Evolutionary conservation across 2,329 filamentous ascomycete genomes (phyloP).

Genomic region (Sclerotinia nivalis): DNA sequence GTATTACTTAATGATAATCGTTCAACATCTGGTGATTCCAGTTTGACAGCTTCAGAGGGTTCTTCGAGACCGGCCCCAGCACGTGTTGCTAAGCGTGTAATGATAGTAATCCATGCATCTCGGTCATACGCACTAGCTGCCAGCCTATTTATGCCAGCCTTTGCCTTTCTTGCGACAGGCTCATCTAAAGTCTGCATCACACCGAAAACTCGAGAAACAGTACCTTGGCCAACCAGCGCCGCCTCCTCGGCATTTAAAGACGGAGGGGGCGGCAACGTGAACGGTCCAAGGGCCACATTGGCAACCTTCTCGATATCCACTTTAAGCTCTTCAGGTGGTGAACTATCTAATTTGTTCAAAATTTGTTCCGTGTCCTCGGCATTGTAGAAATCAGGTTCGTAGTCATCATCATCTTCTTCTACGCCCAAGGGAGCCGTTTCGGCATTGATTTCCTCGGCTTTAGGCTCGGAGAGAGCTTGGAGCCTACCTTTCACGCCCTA

Average conservation of each 20-base stretch:
- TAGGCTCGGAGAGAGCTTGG: constrained; percentile 39
- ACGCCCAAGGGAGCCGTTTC: constrained; percentile 63
- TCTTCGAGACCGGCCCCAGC: constrained; percentile 70
- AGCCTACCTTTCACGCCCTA: constrained; percentile 55
- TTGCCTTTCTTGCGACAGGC: constrained; percentile 56
- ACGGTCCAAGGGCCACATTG: constrained; percentile 64
- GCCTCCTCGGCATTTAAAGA: constrained; percentile 71
- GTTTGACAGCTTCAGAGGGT: constrained; percentile 50
- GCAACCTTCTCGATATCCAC: constrained; percentile 43
- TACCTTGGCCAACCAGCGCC: constrained; percentile 71
- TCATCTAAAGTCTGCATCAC: constrained; percentile 76
- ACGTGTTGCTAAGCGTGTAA: constrained; percentile 82
- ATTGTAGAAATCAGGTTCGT: constrained; percentile 78
- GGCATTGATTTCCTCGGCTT: constrained; percentile 49
- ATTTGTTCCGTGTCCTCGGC: constrained; percentile 78
- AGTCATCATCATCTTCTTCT: constrained; percentile 84
- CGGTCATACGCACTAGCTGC: constrained; percentile 82
- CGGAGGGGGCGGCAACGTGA: constrained; percentile 76
- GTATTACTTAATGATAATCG: constrained; percentile 59
- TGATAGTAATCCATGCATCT: constrained; percentile 87
- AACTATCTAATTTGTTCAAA: constrained; percentile 72
- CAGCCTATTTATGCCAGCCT: constrained; percentile 77
- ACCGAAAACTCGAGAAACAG: constrained; percentile 74
- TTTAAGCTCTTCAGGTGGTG: constrained; percentile 58
- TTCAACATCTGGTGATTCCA: constrained; percentile 50